These are phyloP conservation scores for Pleurotus djamor DNA, from an alignment of 768 basidiomycete genomes.

Conservation along the genomic window DNA sequence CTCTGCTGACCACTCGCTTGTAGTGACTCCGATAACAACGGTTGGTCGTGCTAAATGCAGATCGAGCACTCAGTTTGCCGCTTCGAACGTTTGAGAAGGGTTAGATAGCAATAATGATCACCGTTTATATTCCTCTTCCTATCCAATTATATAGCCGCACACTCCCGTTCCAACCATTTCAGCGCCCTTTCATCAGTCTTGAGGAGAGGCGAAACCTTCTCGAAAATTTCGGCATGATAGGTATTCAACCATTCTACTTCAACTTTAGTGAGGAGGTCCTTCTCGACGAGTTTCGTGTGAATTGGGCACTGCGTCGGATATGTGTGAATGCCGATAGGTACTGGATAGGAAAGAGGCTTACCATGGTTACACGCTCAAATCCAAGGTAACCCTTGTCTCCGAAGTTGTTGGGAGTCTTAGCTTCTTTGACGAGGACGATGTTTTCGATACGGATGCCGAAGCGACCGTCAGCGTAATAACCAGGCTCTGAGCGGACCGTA, in stretches of 20 bases:
- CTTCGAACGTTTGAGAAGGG: no score
- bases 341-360: slow-evolving; percentile 28
- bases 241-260: slow-evolving; percentile 82
- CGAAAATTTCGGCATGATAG: slow-evolving; percentile 76
- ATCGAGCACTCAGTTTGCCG: no score
- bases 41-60: no score
- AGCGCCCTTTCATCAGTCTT: slow-evolving; percentile 56
- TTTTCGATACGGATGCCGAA: slow-evolving; percentile 95
- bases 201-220: slow-evolving; percentile 74
- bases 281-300: slow-evolving; percentile 78
- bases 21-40: no score
- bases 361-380: slow-evolving; percentile 87
- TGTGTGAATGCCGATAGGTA: not conserved
- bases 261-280: slow-evolving; percentile 50
- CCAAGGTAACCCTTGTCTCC: slow-evolving; percentile 82
- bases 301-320: slow-evolving; percentile 65
- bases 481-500: slow-evolving; percentile 55
- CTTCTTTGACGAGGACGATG: slow-evolving; percentile 75
- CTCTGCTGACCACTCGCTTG: no score
- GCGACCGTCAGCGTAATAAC: slow-evolving; percentile 87
- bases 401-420: slow-evolving; percentile 72
- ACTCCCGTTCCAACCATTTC: slow-evolving; percentile 64
- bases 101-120: no score
- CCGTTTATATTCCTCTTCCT: no score
- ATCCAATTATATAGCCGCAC: slow-evolving; percentile 30